Conservation (phyloP, 140 eudicot genomes). For the Anethum foeniculum region DNA sequence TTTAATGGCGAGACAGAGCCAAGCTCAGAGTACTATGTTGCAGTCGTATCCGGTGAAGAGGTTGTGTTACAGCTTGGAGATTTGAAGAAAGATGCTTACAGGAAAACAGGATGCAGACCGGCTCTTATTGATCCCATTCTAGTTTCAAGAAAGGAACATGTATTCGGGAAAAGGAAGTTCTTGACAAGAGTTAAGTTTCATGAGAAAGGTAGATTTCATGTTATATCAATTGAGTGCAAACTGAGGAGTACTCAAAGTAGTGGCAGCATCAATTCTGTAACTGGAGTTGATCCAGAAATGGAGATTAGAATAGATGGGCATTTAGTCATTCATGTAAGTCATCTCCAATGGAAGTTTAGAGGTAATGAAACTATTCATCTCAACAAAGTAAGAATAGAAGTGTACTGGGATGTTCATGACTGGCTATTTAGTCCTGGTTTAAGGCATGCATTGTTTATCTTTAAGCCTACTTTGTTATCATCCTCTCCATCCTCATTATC, state of each 20-base stretch:
- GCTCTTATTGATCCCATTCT: constrained; percentile 66
- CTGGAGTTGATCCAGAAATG: constrained; percentile 76
- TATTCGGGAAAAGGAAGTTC: constrained; percentile 74
- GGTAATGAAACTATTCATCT: constrained; percentile 69
- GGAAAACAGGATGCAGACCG: constrained; percentile 87
- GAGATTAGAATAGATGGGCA: constrained; percentile 85
- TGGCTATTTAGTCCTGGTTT: constrained; percentile 89
- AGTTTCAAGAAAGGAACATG: constrained; percentile 72
- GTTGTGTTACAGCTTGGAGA: constrained; percentile 74
- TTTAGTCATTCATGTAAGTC: constrained; percentile 70
- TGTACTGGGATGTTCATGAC: constrained; percentile 94
- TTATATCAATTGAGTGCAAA: constrained; percentile 68
- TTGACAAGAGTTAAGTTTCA: constrained; percentile 58
- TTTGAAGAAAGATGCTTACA: constrained; percentile 74
- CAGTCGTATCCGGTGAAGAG: constrained; percentile 66
- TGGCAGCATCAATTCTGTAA: constrained; percentile 13
- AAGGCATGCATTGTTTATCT: constrained; percentile 72
- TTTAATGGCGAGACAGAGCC: constrained; percentile 93
- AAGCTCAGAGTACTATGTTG: constrained; percentile 76
- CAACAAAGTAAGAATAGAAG: constrained; percentile 57
- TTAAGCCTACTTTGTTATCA: constrained; percentile 42
- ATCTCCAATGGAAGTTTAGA: constrained; percentile 92
- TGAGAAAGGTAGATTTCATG: constrained; percentile 64
- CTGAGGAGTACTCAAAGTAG: constrained; percentile 10
- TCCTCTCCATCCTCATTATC: constrained; percentile 23